These are phyloP conservation scores for Coccomyxa subellipsoidea DNA, from an alignment of 163 green algal species.

Conservation along the genomic window DNA sequence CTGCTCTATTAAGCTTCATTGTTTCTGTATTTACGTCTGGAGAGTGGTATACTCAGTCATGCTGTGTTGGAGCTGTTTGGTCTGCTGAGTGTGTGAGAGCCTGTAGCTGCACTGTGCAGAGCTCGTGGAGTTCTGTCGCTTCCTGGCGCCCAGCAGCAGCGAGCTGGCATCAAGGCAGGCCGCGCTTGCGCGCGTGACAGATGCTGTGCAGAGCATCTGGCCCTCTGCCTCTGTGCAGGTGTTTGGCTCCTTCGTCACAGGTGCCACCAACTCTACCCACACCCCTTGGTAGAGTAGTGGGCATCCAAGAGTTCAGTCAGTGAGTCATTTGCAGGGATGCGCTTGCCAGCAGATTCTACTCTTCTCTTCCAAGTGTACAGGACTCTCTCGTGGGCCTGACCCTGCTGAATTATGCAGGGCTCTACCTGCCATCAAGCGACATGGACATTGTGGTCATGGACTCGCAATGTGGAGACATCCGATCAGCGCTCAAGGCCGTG, in stretches of 20 bases:
- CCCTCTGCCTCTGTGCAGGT: slow-evolving; percentile 60
- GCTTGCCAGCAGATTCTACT: no score
- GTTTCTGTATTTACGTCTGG: no score
- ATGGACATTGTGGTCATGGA: slow-evolving; percentile 85
- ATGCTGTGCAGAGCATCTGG: slow-evolving; percentile 68
- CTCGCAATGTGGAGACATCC: slow-evolving; percentile 44
- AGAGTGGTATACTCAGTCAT: no score
- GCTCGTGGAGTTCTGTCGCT: slow-evolving; percentile 62
- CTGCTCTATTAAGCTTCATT: not conserved
- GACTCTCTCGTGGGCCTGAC: no score
- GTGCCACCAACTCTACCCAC: slow-evolving; percentile 14
- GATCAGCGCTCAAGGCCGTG: slow-evolving; percentile 53
- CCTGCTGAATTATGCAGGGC: slow-evolving; percentile 32
- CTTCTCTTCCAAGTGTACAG: no score
- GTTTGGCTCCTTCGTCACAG: slow-evolving; percentile 85
- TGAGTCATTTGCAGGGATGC: no score
- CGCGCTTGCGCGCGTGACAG: slow-evolving; percentile 62
- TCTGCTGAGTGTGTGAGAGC: no score
- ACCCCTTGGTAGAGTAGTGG: not conserved
- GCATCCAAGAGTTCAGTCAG: no score
- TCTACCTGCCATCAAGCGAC: slow-evolving; percentile 88
- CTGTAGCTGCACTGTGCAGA: no score
- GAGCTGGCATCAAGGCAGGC: slow-evolving; percentile 56
- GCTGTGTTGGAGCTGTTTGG: no score
- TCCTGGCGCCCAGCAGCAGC: slow-evolving; percentile 57